Evolutionary conservation across 148 eudicot species (phyloP).

Genomic region (Dysphania ambrosioides): DNA sequence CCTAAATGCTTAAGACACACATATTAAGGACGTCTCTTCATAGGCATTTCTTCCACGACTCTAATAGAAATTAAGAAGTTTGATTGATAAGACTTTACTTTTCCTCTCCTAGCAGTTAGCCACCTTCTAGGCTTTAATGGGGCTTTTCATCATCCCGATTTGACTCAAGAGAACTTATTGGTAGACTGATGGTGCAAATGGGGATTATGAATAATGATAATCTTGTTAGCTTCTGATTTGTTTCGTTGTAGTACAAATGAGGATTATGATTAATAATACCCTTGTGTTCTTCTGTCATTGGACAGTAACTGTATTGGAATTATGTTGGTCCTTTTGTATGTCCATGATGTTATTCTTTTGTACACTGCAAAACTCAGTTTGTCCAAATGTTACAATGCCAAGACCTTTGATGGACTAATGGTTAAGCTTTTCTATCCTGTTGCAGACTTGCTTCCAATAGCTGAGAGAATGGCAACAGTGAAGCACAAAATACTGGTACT

Average conservation of each 20-base stretch:
- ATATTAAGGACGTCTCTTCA: not conserved
- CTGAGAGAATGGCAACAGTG: constrained; percentile 91
- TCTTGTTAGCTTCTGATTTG: not conserved
- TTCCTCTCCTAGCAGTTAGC: not conserved
- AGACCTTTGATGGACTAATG: not conserved
- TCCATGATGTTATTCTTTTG: not conserved
- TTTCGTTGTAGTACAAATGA: not conserved
- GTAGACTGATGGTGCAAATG: not conserved
- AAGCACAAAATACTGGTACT: constrained; percentile 86
- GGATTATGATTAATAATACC: not conserved
- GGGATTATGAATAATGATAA: not conserved
- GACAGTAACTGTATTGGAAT: not conserved
- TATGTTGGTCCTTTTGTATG: not conserved
- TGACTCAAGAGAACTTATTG: not conserved
- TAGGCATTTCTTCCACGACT: not conserved
- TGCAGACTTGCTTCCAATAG: constrained; percentile 73
- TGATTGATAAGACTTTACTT: not conserved
- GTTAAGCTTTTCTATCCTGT: not conserved
- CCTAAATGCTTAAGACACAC: not conserved
- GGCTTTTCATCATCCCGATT: not conserved
- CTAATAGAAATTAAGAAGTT: not conserved
- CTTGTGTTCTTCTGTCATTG: not conserved
- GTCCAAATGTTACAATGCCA: not conserved
- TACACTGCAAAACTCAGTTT: not conserved
- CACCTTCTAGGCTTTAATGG: not conserved